Conservation (phyloP, 2,329 filamentous ascomycete species). For the Atkinsonella hypoxylon region DNA sequence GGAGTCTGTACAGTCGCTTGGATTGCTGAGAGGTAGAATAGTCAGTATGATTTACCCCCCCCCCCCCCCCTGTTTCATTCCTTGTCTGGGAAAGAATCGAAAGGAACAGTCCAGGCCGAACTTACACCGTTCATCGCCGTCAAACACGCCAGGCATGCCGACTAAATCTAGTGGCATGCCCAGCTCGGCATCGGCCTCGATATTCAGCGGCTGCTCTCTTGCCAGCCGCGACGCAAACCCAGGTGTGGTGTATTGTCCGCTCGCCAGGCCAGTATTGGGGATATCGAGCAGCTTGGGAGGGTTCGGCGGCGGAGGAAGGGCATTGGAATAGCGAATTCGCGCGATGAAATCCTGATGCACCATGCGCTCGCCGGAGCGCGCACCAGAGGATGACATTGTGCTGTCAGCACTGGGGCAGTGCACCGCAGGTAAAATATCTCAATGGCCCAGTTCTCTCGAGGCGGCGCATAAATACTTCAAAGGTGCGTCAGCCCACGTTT, state of each 20-base stretch:
- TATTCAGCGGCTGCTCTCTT: constrained; percentile 85
- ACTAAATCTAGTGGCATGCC: constrained; percentile 96
- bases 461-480: no score
- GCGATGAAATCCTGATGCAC: constrained; percentile 95
- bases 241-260: constrained; percentile 79
- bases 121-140: constrained; percentile 86
- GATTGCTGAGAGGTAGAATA: constrained; percentile 46
- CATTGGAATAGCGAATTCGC: constrained; percentile 89
- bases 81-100: background rate
- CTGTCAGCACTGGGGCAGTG: background rate
- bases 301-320: constrained; percentile 83
- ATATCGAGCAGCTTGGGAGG: constrained; percentile 96
- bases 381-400: constrained; percentile 22
- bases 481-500: no score
- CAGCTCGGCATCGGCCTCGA: constrained; percentile 93
- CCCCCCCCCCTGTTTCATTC: no score
- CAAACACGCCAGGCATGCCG: constrained; percentile 87
- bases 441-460: no score
- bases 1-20: constrained; percentile 63
- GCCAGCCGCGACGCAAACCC: constrained; percentile 82
- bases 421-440: no score
- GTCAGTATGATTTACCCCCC: background rate
- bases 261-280: constrained; percentile 79
- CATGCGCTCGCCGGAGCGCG: constrained; percentile 42
- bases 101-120: background rate